A percentile compares a stretch with the other conserved stretches of the same genome.
These are phyloP conservation scores for Scytalidium sp. DNA, from an alignment of 2,329 filamentous ascomycete species.

Conservation along the genomic window DNA sequence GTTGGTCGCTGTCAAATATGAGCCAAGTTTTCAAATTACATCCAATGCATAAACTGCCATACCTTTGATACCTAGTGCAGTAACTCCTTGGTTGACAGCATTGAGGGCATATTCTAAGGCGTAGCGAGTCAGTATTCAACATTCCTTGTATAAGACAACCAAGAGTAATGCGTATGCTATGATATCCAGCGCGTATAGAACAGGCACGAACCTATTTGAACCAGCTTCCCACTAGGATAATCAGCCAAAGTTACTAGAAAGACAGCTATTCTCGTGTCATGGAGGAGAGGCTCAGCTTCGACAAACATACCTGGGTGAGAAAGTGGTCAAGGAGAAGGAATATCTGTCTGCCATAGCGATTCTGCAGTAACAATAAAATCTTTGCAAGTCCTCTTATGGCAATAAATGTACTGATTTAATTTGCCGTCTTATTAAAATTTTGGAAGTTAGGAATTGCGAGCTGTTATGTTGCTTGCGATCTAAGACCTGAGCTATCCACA, in stretches of 20 bases:
- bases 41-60: constrained; percentile 22
- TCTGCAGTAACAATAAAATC: constrained; percentile 10
- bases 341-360: constrained; percentile 91
- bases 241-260: constrained; percentile 16
- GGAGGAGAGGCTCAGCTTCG: constrained; percentile 13
- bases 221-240: constrained; percentile 82
- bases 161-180: constrained; percentile 7
- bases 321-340: constrained; percentile 98
- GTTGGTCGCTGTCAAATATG: constrained; percentile 71
- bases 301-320: constrained; percentile 88
- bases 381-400: not conserved
- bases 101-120: constrained; percentile 93
- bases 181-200: constrained; percentile 1
- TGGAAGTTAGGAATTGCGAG: not conserved
- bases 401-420: not conserved
- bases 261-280: constrained; percentile 5
- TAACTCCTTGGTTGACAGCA: constrained; percentile 98
- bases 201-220: constrained; percentile 82
- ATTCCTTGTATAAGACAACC: constrained; percentile 9
- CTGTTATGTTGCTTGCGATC: not conserved
- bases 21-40: not conserved
- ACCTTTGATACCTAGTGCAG: constrained; percentile 98
- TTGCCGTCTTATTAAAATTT: not conserved
- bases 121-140: constrained; percentile 14
- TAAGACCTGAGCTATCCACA: constrained; percentile 5